Base-by-base conservation (phyloP, 768 basidiomycete species). In the Artomyces pyxidatus region DNA sequence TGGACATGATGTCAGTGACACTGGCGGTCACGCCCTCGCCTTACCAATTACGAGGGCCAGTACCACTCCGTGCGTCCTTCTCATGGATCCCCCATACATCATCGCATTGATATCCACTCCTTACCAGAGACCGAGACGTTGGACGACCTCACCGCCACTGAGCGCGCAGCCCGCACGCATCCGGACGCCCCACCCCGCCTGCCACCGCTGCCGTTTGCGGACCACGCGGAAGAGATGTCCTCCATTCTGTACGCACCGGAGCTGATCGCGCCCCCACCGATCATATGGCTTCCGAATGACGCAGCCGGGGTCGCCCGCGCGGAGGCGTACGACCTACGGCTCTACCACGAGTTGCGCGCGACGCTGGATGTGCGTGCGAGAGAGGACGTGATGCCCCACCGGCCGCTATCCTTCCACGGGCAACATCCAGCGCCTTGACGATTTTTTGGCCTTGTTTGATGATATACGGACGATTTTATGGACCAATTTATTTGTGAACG, bases 201-300 rank as follows among this genome's bases (percentile, higher is more conserved):
- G 3, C 85, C 85, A 9, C 74, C 79, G 9, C 63, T 86, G 22
- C 69, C 83, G 5, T 86, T 88, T 58, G 72, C 77, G 1, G 85
- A 87, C 62, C 85, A 87, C 55, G 81, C 83, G 12, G 81, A 85
- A 58, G 83, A 87, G 57, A 82, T 85, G 76, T 75, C 78, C 6
- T 80, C 81, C 14, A 80, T 90, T 48, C 67, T 92, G 32, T 92
- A 90, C 60, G 85, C 88, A 4, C 85, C 88, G 1, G 88, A 88
- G 63, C 72, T 90, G 35, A 75, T 87, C 53, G 85, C 85, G 11
- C 85, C 87, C 16, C 69, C 76, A 17, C 88, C 87, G 1, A 80
- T 85, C 51, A 85, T 92, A 44, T 90, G 88, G 88, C 71, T 90
- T n/a, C 85, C 85, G 1, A 83, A 85, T 62, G 88, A 89, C 61